A percentile compares a stretch with the other conserved stretches of the same genome.
These are phyloP conservation scores for Aspergillus clavatus DNA, from an alignment of 2,329 filamentous ascomycete species.

Conservation along the genomic window DNA sequence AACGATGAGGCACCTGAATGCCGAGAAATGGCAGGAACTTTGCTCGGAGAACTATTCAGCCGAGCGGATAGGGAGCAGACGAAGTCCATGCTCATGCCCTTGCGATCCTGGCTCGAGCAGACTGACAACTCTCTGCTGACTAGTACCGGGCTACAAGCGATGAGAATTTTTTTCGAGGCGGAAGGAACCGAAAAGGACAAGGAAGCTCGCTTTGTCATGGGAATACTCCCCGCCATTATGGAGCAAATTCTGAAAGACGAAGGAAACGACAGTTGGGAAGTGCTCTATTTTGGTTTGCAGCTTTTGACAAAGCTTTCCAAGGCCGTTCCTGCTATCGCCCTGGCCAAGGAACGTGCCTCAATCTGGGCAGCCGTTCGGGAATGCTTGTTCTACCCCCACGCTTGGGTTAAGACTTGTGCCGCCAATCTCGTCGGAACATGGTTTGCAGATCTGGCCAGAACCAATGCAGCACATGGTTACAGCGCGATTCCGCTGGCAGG, in stretches of 20 bases:
- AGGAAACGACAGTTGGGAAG: constrained; percentile 58
- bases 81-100: constrained; percentile 63
- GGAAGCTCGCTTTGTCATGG: constrained; percentile 59
- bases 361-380: constrained; percentile 68
- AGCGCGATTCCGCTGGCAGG: constrained; percentile 59
- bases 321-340: constrained; percentile 58
- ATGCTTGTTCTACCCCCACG: constrained; percentile 67
- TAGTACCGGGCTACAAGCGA: constrained; percentile 72
- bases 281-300: constrained; percentile 68
- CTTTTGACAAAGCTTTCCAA: constrained; percentile 64
- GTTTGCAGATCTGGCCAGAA: constrained; percentile 70
- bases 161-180: constrained; percentile 75
- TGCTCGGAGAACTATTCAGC: constrained; percentile 76
- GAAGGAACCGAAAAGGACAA: constrained; percentile 60
- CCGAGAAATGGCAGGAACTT: constrained; percentile 69
- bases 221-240: constrained; percentile 53
- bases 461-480: constrained; percentile 52
- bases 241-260: constrained; percentile 45
- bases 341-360: constrained; percentile 56
- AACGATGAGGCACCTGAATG: constrained; percentile 88
- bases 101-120: constrained; percentile 72
- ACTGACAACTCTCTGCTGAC: constrained; percentile 66
- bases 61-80: constrained; percentile 69
- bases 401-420: constrained; percentile 70
- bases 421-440: constrained; percentile 71